Conservation (phyloP, 2,329 filamentous ascomycete species). For the Colletotrichum salicis region DNA sequence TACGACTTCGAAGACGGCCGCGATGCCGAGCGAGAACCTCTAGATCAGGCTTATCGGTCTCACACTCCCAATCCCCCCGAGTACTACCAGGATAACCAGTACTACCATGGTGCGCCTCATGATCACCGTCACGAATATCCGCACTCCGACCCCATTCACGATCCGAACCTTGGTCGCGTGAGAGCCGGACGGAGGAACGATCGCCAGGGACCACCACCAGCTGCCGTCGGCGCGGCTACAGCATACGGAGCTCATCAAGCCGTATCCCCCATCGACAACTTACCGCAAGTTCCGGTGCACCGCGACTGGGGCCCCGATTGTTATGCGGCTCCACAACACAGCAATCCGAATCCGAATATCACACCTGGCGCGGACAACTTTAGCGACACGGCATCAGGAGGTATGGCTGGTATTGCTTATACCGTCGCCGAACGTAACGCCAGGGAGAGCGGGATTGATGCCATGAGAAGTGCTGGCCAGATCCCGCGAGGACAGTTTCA, state of each 20-base stretch:
- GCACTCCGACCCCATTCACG: constrained; percentile 46
- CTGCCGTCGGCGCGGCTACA: constrained; percentile 38
- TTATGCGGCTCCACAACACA: constrained; percentile 28
- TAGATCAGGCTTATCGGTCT: constrained; percentile 34
- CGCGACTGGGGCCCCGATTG: constrained; percentile 25
- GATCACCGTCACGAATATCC: constrained; percentile 19
- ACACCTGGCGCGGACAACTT: constrained; percentile 77
- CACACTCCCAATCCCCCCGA: constrained; percentile 27
- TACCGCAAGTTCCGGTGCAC: constrained; percentile 25
- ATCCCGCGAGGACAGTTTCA: constrained; percentile 40
- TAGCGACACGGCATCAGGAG: constrained; percentile 69
- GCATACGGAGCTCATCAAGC: constrained; percentile 32
- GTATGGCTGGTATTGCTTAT: constrained; percentile 75
- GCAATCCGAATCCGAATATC: constrained; percentile 50
- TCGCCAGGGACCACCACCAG: constrained; percentile 39
- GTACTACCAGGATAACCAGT: constrained; percentile 32
- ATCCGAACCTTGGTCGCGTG: constrained; percentile 48
- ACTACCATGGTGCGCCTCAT: constrained; percentile 27
- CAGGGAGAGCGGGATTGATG: constrained; percentile 72
- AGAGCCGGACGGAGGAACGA: constrained; percentile 49
- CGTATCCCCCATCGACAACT: constrained; percentile 16
- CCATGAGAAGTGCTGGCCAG: constrained; percentile 58
- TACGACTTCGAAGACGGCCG: constrained; percentile 35
- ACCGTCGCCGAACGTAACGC: constrained; percentile 73
- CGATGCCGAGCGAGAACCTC: constrained; percentile 36